Percentiles rank a stretch among this genome's conserved stretches.
phyloP scores from a whole-genome alignment of 2,329 filamentous ascomycete species.

The Fusarium denticulatum region DNA sequence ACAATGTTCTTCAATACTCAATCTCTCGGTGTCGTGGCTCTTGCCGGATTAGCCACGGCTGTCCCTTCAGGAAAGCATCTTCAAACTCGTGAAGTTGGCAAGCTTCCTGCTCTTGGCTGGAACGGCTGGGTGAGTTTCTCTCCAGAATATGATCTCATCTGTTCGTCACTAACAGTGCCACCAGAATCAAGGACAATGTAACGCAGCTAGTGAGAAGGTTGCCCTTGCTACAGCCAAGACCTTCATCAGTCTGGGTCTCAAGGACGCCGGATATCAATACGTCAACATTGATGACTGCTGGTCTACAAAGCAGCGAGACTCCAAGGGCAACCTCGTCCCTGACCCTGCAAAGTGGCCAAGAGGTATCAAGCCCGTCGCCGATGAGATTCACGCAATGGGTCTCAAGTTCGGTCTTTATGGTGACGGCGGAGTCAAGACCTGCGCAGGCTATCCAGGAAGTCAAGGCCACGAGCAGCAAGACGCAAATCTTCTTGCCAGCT shows the following conservation, averaged over 20 bases:
- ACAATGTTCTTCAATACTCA: constrained; percentile 15
- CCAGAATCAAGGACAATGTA: constrained; percentile 23
- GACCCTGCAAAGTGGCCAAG: constrained; percentile 22
- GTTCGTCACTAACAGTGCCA: neutral
- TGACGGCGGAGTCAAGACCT: constrained; percentile 11
- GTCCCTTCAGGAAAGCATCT: constrained; percentile 6
- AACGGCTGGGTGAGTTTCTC: constrained; percentile 13
- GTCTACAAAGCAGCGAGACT: constrained; percentile 19
- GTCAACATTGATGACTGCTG: constrained; percentile 29
- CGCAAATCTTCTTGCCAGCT: constrained; percentile 15
- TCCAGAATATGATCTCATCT: accelerated
- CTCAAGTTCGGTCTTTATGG: constrained; percentile 25
- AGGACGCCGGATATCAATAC: constrained; percentile 20
- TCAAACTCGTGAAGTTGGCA: constrained; percentile 7
- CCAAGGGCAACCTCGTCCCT: constrained; percentile 14
- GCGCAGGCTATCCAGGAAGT: constrained; percentile 18
- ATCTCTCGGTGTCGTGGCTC: constrained; percentile 16
- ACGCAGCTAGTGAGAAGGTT: constrained; percentile 21
- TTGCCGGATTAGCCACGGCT: constrained; percentile 5
- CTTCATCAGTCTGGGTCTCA: constrained; percentile 11
- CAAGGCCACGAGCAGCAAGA: constrained; percentile 21
- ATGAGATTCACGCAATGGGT: constrained; percentile 23
- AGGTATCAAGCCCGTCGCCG: constrained; percentile 19
- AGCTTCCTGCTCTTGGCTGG: constrained; percentile 22
- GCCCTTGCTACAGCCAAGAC: constrained; percentile 20